Evolutionary conservation across 2,329 filamentous ascomycete species (phyloP), one percentile per base, ranked within the genome.

Genomic region (Xylariaceae sp.): DNA sequence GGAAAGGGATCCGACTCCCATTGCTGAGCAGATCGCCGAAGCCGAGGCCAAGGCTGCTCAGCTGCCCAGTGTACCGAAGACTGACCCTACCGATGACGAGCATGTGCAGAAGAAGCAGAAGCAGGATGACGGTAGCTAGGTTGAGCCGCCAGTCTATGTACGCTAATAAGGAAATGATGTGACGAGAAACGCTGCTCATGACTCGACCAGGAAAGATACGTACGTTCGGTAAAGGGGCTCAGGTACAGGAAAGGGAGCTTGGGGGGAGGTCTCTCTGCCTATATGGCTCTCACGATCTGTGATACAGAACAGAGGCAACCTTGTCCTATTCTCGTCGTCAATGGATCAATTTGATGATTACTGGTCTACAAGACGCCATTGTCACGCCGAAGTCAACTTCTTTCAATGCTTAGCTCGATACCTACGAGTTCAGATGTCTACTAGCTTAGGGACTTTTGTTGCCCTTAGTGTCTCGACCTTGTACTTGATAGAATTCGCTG

Each of bases 11-110:
- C 53, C 49, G 45, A 58, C 14, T 7, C 22, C 22, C 22, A 28
- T 28, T 28, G 4, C 22, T 28, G 57, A 56, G 38, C 53, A 65
- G 46, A 55, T 55, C 34, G 53, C 59, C 33, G 59, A 64, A 44
- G 58, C 63, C 45, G 51, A 66, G 28, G 63, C 62, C 13, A 63
- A 56, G 16, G 64, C 61, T 2, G 58, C 60, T 16, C 57, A 66
- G 47, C 58, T 74, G 13, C 70, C 71, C n/a, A 67, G 66, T 51
- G 69, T 72, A 12, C 69, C 71, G 42, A 64, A 60, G 9, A 56
- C 60, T 4, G 71, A 73, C 13, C 70, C 70, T 5, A 56, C 56
- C 6, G 59, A 67, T 18, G 45, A 60, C 18, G 66, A 64, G 22
- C 68, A 68, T 55, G 56, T 56, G 2, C 47, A 61, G 33, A 72